These are phyloP conservation scores for Aspergillus tamarii DNA, from an alignment of 2,329 filamentous ascomycete genomes.

Conservation along the genomic window DNA sequence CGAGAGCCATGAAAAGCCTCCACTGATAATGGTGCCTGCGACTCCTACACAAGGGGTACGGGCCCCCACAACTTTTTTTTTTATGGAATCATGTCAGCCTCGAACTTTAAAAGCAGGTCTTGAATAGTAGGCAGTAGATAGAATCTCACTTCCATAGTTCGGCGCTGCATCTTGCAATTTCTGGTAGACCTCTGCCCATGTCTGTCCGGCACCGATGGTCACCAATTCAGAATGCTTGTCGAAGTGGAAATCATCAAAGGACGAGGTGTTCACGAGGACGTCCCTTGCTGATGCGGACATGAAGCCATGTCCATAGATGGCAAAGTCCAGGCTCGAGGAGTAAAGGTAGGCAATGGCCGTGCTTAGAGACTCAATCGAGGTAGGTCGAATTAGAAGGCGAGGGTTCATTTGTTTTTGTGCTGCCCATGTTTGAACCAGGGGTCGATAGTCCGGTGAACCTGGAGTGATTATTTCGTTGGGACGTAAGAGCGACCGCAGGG, in stretches of 20 bases:
- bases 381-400: background rate
- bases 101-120: background rate
- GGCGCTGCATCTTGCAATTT: background rate
- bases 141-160: background rate
- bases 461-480: background rate
- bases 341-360: background rate
- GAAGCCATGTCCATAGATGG: background rate
- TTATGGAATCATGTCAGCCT: background rate
- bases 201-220: background rate
- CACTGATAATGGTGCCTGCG: background rate
- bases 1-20: background rate
- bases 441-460: background rate
- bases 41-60: background rate
- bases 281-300: background rate
- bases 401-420: background rate
- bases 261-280: background rate
- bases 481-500: background rate
- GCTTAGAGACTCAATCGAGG: background rate
- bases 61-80: background rate
- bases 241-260: background rate
- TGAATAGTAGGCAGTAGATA: too few species aligned
- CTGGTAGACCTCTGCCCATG: background rate
- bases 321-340: background rate
- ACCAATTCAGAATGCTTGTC: background rate
- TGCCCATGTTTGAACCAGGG: background rate